Base-by-base conservation (phyloP, 805 yeast species). In the Ogataea zsoltii region DNA sequence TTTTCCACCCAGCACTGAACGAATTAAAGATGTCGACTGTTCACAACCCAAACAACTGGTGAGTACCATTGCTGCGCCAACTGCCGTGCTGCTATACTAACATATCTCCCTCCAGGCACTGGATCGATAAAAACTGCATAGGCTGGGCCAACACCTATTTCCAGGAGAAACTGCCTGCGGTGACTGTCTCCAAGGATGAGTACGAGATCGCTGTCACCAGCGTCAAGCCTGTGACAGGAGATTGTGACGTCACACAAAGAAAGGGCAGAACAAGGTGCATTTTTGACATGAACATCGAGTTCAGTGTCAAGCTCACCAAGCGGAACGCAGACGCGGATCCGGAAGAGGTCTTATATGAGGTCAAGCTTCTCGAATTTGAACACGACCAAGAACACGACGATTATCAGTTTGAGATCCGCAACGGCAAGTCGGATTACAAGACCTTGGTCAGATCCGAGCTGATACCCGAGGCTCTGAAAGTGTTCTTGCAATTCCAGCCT, bases 121-220 rank as follows among this genome's bases (percentile, higher is more conserved):
- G 99, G 99, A 96, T 92, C 51, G 97, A 92, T 69, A 92, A 91
- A 69, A 92, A 92, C 74, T 92, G 98, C 70, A 76, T 94, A 44
- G 82, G 79, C 49, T 92, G 99, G 99, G 78, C 97, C 18, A 82
- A 80, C 54, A 72, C 76, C 29, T 94, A 92, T 63, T 85, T 92
- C 62, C 67, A 70, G 21, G 76, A 80, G 34, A 77, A 80, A 35
- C 69, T 89, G 45, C 68, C 71, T 5, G 83, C 82, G 0, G 52
- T 82, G 31, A 48, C 66, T 3, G 77, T 59, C 7, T 42, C 51
- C 2, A 58, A 67, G 5, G 72, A 60, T 16, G 71, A 68, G 12
- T 61, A 62, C 39, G 58, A 67, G n/a, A 44, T 67, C 11, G 55
- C 62, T 2, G 66, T 79, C 10, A 45, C 68, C 25, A 51, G 63